Conservation (phyloP, 2,329 filamentous ascomycete genomes). For the Phoma sp. region DNA sequence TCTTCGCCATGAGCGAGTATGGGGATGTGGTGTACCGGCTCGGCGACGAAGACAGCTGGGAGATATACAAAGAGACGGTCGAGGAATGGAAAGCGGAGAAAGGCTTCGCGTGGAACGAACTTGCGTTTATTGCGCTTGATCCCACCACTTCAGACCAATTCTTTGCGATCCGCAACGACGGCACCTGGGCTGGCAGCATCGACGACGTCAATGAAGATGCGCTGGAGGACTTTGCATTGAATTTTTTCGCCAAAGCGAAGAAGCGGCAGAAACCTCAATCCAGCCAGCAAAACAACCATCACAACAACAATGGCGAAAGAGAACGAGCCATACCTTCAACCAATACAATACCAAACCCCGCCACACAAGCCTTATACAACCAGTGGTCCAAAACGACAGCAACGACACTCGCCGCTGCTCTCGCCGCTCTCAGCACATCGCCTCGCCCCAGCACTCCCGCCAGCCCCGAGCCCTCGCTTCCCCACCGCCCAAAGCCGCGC, state of each 20-base stretch:
- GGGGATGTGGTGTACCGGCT: conserved; percentile 39
- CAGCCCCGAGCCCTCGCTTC: background rate
- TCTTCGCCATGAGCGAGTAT: conserved; percentile 47
- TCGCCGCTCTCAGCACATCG: conserved; percentile 25
- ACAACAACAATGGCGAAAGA: background rate
- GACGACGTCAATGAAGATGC: conserved; percentile 44
- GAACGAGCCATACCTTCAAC: background rate
- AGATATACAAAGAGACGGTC: conserved; percentile 42
- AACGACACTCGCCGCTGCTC: conserved; percentile 34
- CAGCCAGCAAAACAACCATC: background rate
- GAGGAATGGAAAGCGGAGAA: conserved; percentile 43
- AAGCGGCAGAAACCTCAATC: conserved; percentile 2
- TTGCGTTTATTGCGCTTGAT: conserved; percentile 42
- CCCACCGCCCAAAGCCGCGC: conserved; percentile 21
- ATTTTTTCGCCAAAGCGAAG: conserved; percentile 35
- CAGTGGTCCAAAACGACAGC: conserved; percentile 39
- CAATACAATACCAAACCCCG: conserved; percentile 23
- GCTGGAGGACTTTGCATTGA: conserved; percentile 36
- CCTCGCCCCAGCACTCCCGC: background rate
- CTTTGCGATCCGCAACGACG: conserved; percentile 41
- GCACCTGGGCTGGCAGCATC: conserved; percentile 45
- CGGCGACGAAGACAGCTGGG: conserved; percentile 33
- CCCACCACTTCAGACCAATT: conserved; percentile 41
- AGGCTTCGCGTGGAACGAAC: conserved; percentile 39
- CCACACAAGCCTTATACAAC: conserved; percentile 35